These are phyloP conservation scores for Phaeosphaeriaceae sp. DNA, from an alignment of 2,329 filamentous ascomycete genomes.

Conservation along the genomic window DNA sequence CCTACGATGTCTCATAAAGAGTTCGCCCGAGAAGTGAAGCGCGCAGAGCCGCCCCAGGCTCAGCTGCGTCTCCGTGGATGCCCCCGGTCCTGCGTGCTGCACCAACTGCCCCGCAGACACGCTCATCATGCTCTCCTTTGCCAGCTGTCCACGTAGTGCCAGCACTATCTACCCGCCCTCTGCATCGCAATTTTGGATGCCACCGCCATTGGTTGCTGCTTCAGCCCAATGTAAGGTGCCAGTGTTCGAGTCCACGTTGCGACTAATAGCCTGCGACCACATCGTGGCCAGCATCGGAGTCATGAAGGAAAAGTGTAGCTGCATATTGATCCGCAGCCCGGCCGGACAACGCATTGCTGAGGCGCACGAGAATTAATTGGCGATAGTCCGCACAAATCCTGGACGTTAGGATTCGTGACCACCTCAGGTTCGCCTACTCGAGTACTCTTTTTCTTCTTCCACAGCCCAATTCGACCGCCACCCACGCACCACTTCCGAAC, in stretches of 20 bases:
- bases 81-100: slow-evolving; percentile 29
- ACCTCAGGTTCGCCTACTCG: slow-evolving; percentile 42
- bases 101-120: slow-evolving; percentile 35
- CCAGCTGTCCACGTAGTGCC: slow-evolving; percentile 43
- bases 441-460: slow-evolving; percentile 32
- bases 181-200: slow-evolving; percentile 41
- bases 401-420: slow-evolving; percentile 42
- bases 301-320: slow-evolving; percentile 40
- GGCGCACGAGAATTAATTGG: slow-evolving; percentile 48
- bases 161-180: slow-evolving; percentile 42
- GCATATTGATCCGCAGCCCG: slow-evolving; percentile 45
- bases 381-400: slow-evolving; percentile 40
- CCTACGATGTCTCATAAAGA: neutral
- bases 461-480: slow-evolving; percentile 39
- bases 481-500: slow-evolving; percentile 34
- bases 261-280: slow-evolving; percentile 48
- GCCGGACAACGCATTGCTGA: slow-evolving; percentile 45
- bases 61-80: slow-evolving; percentile 30
- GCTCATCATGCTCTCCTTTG: slow-evolving; percentile 37
- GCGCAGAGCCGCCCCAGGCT: slow-evolving; percentile 20
- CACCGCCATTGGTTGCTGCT: slow-evolving; percentile 38
- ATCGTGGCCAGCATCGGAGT: slow-evolving; percentile 37
- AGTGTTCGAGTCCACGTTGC: slow-evolving; percentile 44
- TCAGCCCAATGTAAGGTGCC: slow-evolving; percentile 45
- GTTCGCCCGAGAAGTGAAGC: neutral